Base-by-base conservation (phyloP, 352 stramenopile genomes). In the Phytophthora pini region DNA sequence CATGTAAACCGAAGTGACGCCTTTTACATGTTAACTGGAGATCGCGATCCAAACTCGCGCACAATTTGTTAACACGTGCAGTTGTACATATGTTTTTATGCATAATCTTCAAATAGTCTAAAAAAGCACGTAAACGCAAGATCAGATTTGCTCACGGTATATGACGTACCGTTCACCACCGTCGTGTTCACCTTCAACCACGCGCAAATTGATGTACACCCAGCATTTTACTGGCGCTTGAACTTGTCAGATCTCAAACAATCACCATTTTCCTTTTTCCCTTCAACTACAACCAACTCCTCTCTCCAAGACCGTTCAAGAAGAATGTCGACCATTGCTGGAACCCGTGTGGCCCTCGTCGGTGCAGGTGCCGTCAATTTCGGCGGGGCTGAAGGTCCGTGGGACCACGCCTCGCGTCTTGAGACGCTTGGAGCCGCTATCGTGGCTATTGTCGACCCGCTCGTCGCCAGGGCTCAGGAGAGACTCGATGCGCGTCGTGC, bases 281-380 rank as follows among this genome's bases (percentile, higher is more conserved):
- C 29, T 24, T 34, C n/a, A 56, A 49, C 50, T 22, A 39, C 31
- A 13, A 61, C 50, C 22, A 32, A 44, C 22, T 36, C 10, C 31
- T 36, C 31, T 34, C 15, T 63, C 36, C 44, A 62, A 22, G 5
- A 15, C 7, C 27, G 13, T 8, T 20, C 40, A 41, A 57, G 36
- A 49, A 20, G n/a, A 60, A 76, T 68, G 56, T 7, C 68, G 8
- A 54, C 53, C n/a, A 63, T 70, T 13, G 17, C 62, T 56, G 62
- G 55, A 67, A 72, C 68, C 24, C 68, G 72, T 65, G 56, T 74
- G 13, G 72, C 72, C 7, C 59, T 80, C 43, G 55, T 80, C 27
- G 72, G 68, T 20, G 68, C 68, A 38, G 72, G 72, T 5, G 72
- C 68, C 27, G 72, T 80, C 43, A 76, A 80, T 60, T 80, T 80